Evolutionary conservation across 139 green algal species (phyloP).

Genomic region (Raphidocelis subcapitata): DNA sequence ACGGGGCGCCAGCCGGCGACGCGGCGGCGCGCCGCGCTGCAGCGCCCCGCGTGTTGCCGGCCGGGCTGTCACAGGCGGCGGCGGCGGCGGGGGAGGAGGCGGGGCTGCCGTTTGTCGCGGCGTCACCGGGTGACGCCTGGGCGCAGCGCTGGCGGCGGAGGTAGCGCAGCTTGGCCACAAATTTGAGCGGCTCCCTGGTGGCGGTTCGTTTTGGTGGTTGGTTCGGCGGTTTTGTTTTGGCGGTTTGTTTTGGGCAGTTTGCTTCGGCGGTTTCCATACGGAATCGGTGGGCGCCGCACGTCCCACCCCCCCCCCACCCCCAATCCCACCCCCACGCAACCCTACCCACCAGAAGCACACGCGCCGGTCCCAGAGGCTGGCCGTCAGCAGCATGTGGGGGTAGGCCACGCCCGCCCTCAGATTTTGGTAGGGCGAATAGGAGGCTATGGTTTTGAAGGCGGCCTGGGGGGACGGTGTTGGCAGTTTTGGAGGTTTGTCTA

Average conservation of each 20-base stretch:
- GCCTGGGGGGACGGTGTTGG: slow-evolving; percentile 14
- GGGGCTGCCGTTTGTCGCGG: no score
- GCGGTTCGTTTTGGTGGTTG: not conserved
- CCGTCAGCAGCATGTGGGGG: slow-evolving; percentile 37
- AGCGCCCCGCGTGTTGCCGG: not conserved
- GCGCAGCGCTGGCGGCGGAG: not conserved
- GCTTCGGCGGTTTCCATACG: no score
- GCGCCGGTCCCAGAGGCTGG: slow-evolving; percentile 36
- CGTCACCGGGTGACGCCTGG: no score
- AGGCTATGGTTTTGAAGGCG: slow-evolving; percentile 31
- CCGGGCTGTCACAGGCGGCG: no score
- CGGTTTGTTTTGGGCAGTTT: no score
- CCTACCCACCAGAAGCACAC: slow-evolving; percentile 30
- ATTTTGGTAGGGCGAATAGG: slow-evolving; percentile 43
- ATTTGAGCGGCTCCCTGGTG: slow-evolving; percentile 43
- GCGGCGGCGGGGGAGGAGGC: no score
- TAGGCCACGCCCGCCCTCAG: slow-evolving; percentile 1
- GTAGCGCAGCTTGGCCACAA: slow-evolving; percentile 26
- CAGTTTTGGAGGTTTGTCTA: not conserved
- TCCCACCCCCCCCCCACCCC: no score
- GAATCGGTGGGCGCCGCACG: no score
- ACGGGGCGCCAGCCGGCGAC: no score
- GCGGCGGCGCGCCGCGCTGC: no score
- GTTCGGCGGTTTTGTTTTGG: no score
- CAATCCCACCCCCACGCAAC: slow-evolving; percentile 7